Evolutionary conservation across 768 basidiomycete genomes (phyloP).

Genomic region (Lentinula lateritia): DNA sequence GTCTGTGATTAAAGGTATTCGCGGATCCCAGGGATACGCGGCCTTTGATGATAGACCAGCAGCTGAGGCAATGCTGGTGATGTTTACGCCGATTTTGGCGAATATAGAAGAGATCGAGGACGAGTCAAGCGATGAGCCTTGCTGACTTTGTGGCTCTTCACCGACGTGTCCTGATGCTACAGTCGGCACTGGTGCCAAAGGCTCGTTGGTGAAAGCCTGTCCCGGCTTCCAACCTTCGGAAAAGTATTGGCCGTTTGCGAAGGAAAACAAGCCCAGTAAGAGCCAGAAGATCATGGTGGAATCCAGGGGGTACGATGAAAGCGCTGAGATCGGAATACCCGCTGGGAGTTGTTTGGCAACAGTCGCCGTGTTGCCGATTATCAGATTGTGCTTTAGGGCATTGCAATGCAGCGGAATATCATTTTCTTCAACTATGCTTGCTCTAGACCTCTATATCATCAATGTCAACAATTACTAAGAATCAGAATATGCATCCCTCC

Average conservation of each 20-base stretch:
- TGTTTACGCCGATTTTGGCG: conserved; percentile 60
- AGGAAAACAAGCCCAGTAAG: conserved; percentile 27
- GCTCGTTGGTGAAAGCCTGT: conserved; percentile 37
- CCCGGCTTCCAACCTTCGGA: conserved; percentile 81
- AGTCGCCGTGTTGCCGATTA: too few relatives aligned
- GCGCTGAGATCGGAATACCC: too few relatives aligned
- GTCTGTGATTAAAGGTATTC: conserved; percentile 79
- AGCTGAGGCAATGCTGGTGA: conserved; percentile 47
- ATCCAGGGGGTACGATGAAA: too few relatives aligned
- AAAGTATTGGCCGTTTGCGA: conserved; percentile 64
- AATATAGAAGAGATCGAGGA: conserved; percentile 53
- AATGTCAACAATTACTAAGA: too few relatives aligned
- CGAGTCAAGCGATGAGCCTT: conserved; percentile 37
- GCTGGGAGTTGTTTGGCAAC: too few relatives aligned
- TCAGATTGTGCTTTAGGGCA: too few relatives aligned
- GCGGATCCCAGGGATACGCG: conserved; percentile 52
- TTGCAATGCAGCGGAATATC: too few relatives aligned
- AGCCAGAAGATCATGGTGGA: conserved; percentile 46
- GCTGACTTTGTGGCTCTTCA: conserved; percentile 20
- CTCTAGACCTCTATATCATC: too few relatives aligned
- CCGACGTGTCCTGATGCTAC: conserved; percentile 16
- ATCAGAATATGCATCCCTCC: too few relatives aligned
- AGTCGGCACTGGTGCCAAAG: conserved; percentile 10
- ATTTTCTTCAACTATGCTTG: too few relatives aligned
- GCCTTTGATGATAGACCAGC: conserved; percentile 19